Evolutionary conservation across 306 rosid genomes (phyloP), one percentile per base, ranked within the genome.

Genomic region (Vigna reflexopilosa): DNA sequence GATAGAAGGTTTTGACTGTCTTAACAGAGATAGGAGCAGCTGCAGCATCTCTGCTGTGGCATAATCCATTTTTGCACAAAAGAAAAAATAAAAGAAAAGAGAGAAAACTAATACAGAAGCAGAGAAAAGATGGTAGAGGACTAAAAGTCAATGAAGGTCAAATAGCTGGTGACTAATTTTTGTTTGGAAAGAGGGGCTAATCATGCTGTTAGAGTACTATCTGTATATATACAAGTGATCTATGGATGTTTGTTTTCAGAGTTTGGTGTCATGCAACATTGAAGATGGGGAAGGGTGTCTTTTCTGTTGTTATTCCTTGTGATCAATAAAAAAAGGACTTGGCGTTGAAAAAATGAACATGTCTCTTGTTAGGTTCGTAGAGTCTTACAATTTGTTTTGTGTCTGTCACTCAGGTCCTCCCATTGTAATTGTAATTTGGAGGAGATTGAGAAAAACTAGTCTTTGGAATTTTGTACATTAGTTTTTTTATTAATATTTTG

Each of bases 21-120:
- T 93, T 67, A 85, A 82, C 82, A 84, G 89, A 62, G 98, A 91
- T 86, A 80, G 92, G 77, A 78, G 89, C 49, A 89, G 85, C 56
- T 79, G 92, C 85, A 88, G 97, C 87, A 93, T 93, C 67, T 89
- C 93, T 34, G 97, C 97, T 10, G 90, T 93, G 19, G 98, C 97
- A 44, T 93, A 85, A 83, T 62, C 77, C 68, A 77, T 22, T 65
- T 80, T 84, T 77, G 63, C 34, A 62, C 6, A 2, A 7, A 36
- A 34, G 5, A 30, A 58, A 52, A 24, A 52, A 24, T 9, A 51
- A 16, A 12, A n/a, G 24, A 70, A 13, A 76, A 58, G 22, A 44
- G 20, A 19, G 44, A 45, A 67, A 61, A 20, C 67, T 78, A 49
- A 76, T 80, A 72, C 64, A 65, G 67, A 50, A 68, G 83, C 74